phyloP scores from a whole-genome alignment of 2,329 filamentous ascomycete genomes.

The Pseudocercospora macadamiae region DNA sequence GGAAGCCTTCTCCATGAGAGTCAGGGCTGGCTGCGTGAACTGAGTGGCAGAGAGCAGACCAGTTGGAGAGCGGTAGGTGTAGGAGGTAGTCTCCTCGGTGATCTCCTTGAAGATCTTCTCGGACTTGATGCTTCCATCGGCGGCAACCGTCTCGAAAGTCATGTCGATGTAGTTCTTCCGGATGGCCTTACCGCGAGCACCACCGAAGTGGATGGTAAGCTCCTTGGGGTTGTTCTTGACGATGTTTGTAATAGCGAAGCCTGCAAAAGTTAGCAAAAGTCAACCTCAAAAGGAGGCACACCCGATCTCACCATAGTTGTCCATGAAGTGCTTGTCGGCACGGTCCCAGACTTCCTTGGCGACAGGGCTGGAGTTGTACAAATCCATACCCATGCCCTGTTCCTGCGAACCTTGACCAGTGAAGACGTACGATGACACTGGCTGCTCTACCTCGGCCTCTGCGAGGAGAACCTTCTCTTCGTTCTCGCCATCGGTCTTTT shows the following conservation, averaged over 20 bases:
- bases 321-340: conserved; percentile 95
- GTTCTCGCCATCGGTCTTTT: conserved; percentile 76
- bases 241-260: conserved; percentile 97
- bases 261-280: conserved; percentile 50
- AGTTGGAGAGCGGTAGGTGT: conserved; percentile 94
- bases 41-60: conserved; percentile 95
- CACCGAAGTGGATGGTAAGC: conserved; percentile 96
- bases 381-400: conserved; percentile 99
- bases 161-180: conserved; percentile 99
- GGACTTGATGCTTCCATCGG: conserved; percentile 91
- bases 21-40: conserved; percentile 96
- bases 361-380: conserved; percentile 90
- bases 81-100: conserved; percentile 86
- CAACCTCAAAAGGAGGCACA: too few relatives aligned
- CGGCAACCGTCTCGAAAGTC: conserved; percentile 97
- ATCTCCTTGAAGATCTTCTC: conserved; percentile 99
- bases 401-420: conserved; percentile 98
- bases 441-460: conserved; percentile 97
- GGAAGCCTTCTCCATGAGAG: conserved; percentile 98
- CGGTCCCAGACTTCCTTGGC: conserved; percentile 98
- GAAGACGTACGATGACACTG: conserved; percentile 94
- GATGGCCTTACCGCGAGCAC: conserved; percentile 93
- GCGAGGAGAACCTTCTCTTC: conserved; percentile 95
- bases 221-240: conserved; percentile 99
- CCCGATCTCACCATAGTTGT: conserved; percentile 91